These are phyloP conservation scores for Eimeria maxima DNA, from an alignment of 169 alveolate genomes.

Conservation along the genomic window DNA sequence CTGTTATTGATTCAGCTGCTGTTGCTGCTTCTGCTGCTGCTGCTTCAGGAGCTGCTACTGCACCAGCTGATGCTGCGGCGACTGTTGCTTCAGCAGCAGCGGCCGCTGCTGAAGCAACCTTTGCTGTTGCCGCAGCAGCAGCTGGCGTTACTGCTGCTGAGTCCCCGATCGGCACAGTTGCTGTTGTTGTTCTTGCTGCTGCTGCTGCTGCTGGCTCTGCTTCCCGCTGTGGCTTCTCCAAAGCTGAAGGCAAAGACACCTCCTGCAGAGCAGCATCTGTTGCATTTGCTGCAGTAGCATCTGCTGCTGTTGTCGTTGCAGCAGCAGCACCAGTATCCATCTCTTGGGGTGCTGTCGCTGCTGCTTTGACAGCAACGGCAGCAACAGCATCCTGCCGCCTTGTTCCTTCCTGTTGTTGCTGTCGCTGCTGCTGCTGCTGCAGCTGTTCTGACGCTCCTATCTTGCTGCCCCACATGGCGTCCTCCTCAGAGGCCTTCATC, in stretches of 20 bases:
- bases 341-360: background rate
- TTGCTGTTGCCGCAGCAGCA: too few species aligned
- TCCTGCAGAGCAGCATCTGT: too few species aligned
- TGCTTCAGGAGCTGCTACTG: too few species aligned
- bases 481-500: background rate
- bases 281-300: background rate
- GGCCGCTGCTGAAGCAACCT: too few species aligned
- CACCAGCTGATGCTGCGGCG: too few species aligned
- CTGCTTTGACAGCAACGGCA: background rate
- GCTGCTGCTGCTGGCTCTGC: background rate
- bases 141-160: background rate
- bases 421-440: constrained; percentile 13
- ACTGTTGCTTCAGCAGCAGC: too few species aligned
- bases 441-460: background rate
- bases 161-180: background rate
- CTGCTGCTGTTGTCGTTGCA: background rate
- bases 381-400: background rate
- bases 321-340: background rate
- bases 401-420: background rate
- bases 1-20: too few species aligned
- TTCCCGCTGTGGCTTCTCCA: background rate
- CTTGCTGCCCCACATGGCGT: background rate
- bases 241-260: background rate
- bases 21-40: too few species aligned
- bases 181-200: background rate